Conservation (phyloP, 2,329 filamentous ascomycete species). For the Trichoderma koningii region DNA sequence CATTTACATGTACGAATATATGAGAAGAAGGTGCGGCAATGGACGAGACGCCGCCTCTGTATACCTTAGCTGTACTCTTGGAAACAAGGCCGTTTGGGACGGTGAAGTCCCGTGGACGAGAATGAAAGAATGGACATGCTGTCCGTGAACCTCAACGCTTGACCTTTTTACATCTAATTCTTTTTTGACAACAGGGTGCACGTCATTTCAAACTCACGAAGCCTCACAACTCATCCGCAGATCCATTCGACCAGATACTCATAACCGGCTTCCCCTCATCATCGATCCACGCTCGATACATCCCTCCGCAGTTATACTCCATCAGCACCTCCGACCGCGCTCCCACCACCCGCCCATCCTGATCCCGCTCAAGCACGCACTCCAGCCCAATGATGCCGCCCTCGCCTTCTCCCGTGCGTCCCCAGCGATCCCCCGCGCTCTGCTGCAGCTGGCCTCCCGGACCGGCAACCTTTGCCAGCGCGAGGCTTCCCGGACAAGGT, state of each 20-base stretch:
- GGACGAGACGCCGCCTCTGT: conserved; percentile 16
- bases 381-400: conserved; percentile 87
- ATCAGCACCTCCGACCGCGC: conserved; percentile 61
- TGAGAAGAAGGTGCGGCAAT: conserved; percentile 7
- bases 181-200: too few relatives aligned
- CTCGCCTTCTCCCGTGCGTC: conserved; percentile 72
- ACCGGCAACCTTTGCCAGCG: conserved; percentile 68
- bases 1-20: conserved; percentile 20
- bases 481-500: conserved; percentile 52
- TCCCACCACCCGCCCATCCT: conserved; percentile 46
- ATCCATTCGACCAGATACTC: conserved; percentile 45
- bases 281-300: conserved; percentile 80
- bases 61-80: conserved; percentile 6
- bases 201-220: neutral
- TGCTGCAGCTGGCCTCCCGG: conserved; percentile 70
- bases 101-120: conserved; percentile 6
- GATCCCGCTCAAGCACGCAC: conserved; percentile 50
- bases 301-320: conserved; percentile 83
- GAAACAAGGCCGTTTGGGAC: conserved; percentile 10
- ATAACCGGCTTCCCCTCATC: conserved; percentile 59
- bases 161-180: neutral
- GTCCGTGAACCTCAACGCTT: neutral
- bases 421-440: conserved; percentile 74
- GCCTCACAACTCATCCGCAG: conserved; percentile 29
- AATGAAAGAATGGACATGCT: conserved; percentile 5